Evolutionary conservation across 495 filamentous ascomycete species (phyloP), one percentile per base, ranked within the genome.

Genomic region (Penicillium lagena): DNA sequence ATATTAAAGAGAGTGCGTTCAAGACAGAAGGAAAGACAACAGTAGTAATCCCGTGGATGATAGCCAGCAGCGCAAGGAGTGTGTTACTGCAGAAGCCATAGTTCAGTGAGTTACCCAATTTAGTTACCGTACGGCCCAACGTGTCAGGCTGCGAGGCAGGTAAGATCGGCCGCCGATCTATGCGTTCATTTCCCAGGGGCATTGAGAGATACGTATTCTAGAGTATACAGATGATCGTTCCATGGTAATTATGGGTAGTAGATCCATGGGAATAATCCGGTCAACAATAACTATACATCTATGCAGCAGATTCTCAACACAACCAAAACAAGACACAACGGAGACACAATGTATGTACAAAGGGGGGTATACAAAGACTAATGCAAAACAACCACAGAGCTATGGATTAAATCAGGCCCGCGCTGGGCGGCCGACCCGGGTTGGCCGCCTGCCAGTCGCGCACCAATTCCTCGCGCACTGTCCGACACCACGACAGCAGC

Each of bases 401-500:
- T 37, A 34, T 12, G 7, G 0, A 6, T 52, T 37, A 61, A 47
- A 61, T 61, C 40, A 61, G 35, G 17, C 58, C 58, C 32, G 54
- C 55, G 38, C 54, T 58, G 11, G 60, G 58, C 1, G 55, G 54
- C 15, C 55, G 55, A 6, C 54, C 55, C 1, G 60, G 55, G 14
- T 56, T 59, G 15, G 54, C 50, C 33, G 67, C 66, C 47, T 67
- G 67, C 78, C 77, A 82, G 55, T 85, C 79, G 33, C 65, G 64
- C 15, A 71, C 71, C 45, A 96, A 76, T 66, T 95, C 89, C 63
- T 85, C 79, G 12, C 90, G 73, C 1, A 93, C 87, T 34, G 72
- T 77, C 42, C 66, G 72, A 60, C 85, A 86, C 90, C 90, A 96
- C 50, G 81, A 68, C 56, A 87, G 66, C 29, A 96, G 68, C 13